Conservation (phyloP, 805 yeast genomes). For the Vanderwaltozyma yarrowii region DNA sequence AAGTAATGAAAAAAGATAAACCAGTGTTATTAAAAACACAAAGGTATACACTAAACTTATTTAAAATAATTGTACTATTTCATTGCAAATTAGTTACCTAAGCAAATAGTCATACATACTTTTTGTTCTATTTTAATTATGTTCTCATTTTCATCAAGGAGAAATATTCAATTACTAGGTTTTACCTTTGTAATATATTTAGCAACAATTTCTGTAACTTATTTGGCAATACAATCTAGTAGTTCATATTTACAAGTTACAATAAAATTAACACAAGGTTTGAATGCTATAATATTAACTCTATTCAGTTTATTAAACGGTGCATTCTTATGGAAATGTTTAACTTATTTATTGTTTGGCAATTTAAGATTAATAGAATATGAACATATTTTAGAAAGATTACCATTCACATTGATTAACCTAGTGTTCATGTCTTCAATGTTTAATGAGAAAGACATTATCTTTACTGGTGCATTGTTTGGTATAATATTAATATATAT, state of each 20-base stretch:
- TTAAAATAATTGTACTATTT: too few species aligned
- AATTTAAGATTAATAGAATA: slow-evolving; percentile 62
- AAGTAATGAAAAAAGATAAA: too few species aligned
- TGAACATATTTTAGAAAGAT: slow-evolving; percentile 61
- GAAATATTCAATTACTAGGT: slow-evolving; percentile 11
- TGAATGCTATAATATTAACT: slow-evolving; percentile 32
- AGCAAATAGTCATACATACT: too few species aligned
- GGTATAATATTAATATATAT: slow-evolving; percentile 37
- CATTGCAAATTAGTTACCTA: too few species aligned
- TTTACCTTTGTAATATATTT: slow-evolving; percentile 12
- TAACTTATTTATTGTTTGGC: slow-evolving; percentile 57
- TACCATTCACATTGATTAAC: slow-evolving; percentile 55
- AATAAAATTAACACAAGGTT: slow-evolving; percentile 41
- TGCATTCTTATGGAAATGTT: slow-evolving; percentile 34
- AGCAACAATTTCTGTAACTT: slow-evolving; percentile 14
- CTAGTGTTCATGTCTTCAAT: slow-evolving; percentile 47
- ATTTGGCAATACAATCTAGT: slow-evolving; percentile 16
- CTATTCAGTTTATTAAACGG: slow-evolving; percentile 36
- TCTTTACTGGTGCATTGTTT: slow-evolving; percentile 35
- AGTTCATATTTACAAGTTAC: slow-evolving; percentile 34
- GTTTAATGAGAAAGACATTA: slow-evolving; percentile 36
- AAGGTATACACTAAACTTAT: too few species aligned
- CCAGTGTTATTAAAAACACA: too few species aligned
- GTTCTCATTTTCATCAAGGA: background rate
- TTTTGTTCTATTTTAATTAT: too few species aligned